Conservation (phyloP, 176 grass and related monocot species). For the Chrysopogon serrulatus region DNA sequence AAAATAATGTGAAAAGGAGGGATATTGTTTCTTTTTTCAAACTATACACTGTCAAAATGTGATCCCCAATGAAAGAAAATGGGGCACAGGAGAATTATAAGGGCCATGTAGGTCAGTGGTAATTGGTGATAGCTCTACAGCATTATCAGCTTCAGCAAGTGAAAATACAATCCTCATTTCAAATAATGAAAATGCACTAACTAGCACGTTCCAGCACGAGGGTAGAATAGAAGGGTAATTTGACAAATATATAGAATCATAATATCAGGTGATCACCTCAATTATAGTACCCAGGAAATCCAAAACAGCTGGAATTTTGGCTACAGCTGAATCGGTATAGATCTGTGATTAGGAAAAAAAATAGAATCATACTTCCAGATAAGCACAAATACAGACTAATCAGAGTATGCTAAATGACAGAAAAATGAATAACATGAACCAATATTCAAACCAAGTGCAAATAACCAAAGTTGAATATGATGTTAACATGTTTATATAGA, state of each 20-base stretch:
- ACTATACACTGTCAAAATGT: conserved; percentile 8
- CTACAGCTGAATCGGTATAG: conserved; percentile 76
- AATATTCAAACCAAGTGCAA: not conserved
- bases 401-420: not conserved
- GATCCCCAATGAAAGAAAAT: not conserved
- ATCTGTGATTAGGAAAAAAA: conserved; percentile 52
- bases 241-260: not conserved
- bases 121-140: not conserved
- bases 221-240: conserved; percentile 24
- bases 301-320: conserved; percentile 89
- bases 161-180: not conserved
- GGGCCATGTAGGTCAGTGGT: not conserved
- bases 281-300: conserved; percentile 83
- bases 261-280: conserved; percentile 54
- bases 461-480: not conserved
- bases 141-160: conserved; percentile 13
- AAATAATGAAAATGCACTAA: not conserved
- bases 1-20: not conserved
- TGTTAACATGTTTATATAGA: not conserved
- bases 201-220: not conserved
- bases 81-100: conserved; percentile 1
- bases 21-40: not conserved
- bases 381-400: conserved; percentile 10
- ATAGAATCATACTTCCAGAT: conserved; percentile 14
- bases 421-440: not conserved